These are phyloP conservation scores for Eucalyptus marginata DNA, from an alignment of 345 rosid species.

Conservation along the genomic window DNA sequence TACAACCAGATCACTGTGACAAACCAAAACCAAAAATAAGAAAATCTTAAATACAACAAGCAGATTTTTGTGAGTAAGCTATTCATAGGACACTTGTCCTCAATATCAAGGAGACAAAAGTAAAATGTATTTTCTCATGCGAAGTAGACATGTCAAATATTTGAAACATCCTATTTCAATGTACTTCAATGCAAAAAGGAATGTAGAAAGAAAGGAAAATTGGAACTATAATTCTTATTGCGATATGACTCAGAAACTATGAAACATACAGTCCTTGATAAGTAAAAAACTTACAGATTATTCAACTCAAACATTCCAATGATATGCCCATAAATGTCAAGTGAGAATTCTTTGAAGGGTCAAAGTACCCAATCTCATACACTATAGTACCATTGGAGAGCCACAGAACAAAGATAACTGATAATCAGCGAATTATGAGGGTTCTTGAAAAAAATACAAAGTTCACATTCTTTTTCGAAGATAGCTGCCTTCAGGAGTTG, in stretches of 20 bases:
- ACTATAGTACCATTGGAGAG: not conserved
- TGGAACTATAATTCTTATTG: not conserved
- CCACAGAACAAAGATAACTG: not conserved
- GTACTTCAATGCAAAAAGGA: not conserved
- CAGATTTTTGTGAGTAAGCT: too few relatives aligned
- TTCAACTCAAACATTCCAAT: conserved; percentile 96
- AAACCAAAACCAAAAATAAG: not conserved
- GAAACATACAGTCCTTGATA: not conserved
- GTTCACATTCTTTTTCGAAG: conserved; percentile 66
- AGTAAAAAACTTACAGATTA: conserved; percentile 56
- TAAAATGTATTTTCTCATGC: too few relatives aligned
- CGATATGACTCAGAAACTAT: not conserved
- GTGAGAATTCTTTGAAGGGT: conserved; percentile 69
- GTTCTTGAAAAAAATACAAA: conserved; percentile 44
- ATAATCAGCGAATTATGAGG: not conserved
- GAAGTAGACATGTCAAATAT: too few relatives aligned
- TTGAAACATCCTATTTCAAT: too few relatives aligned
- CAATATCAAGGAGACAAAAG: too few relatives aligned
- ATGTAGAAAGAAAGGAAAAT: not conserved
- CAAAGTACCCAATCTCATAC: conserved; percentile 22
- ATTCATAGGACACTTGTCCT: too few relatives aligned
- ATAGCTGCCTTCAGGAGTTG: conserved; percentile 58
- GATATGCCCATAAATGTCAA: conserved; percentile 77
- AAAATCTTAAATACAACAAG: too few relatives aligned
- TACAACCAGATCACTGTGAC: conserved; percentile 80